Percentiles rank a stretch among this genome's conserved stretches.
These are phyloP conservation scores for Neofusicoccum sp. DNA, from an alignment of 2,329 filamentous ascomycete species.

Conservation along the genomic window DNA sequence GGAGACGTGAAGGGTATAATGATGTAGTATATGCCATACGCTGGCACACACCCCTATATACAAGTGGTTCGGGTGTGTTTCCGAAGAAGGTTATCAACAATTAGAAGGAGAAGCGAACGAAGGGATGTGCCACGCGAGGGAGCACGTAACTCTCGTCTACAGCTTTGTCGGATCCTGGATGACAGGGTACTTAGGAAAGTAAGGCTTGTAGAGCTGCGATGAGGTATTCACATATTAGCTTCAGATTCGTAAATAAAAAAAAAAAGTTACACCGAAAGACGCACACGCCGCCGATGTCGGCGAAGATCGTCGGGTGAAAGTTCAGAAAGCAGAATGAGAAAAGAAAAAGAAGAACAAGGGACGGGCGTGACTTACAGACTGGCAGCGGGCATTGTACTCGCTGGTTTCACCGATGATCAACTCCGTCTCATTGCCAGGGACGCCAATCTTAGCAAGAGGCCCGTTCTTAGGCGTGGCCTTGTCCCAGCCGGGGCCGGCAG, in stretches of 20 bases:
- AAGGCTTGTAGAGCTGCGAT: constrained; percentile 24
- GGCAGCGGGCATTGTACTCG: constrained; percentile 37
- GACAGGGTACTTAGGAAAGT: constrained; percentile 26
- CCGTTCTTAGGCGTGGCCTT: constrained; percentile 32
- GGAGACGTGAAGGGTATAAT: neutral
- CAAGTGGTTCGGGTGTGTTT: neutral
- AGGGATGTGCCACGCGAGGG: too few relatives aligned
- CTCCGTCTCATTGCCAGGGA: constrained; percentile 36
- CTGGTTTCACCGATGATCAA: constrained; percentile 29
- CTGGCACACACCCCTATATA: neutral
- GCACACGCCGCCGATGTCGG: neutral
- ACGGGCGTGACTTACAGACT: constrained; percentile 26
- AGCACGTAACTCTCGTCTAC: neutral
- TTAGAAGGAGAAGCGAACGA: neutral
- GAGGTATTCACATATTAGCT: neutral
- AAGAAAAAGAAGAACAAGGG: neutral
- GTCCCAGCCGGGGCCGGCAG: constrained; percentile 44
- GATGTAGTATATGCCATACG: neutral
- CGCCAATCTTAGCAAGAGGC: constrained; percentile 33
- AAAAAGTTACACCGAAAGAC: neutral
- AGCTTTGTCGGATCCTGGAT: constrained; percentile 19
- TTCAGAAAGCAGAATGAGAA: neutral
- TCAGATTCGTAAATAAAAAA: neutral
- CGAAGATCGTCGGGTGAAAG: neutral
- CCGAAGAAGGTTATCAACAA: neutral